Evolutionary conservation across 2,329 filamentous ascomycete genomes (phyloP).

Genomic region (Microcyclosporella mali): DNA sequence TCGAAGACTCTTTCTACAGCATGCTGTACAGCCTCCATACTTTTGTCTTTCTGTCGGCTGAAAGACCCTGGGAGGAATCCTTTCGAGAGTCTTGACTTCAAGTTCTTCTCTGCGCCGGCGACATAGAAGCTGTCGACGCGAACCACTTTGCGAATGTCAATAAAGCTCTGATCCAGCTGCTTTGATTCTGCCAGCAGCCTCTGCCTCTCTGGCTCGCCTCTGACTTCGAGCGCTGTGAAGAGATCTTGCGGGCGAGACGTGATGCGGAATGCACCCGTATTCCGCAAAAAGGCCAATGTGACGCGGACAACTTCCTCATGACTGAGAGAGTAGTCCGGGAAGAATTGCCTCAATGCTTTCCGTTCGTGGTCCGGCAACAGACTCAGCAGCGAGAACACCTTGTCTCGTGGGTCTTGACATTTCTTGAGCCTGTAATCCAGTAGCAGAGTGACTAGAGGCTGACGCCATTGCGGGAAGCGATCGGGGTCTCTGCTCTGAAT

Average conservation of each 20-base stretch:
- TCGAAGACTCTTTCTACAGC: no score
- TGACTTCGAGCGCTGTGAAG: neutral
- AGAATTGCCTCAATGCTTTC: neutral
- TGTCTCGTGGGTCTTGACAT: slow-evolving; percentile 1
- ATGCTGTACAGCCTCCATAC: no score
- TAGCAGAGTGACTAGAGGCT: slow-evolving; percentile 1
- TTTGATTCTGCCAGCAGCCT: neutral
- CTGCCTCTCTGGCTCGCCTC: neutral
- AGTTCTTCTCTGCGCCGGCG: no score
- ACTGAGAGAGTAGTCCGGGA: slow-evolving; percentile 1
- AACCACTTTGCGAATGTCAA: no score
- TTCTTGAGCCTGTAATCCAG: neutral
- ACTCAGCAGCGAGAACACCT: slow-evolving; percentile 5
- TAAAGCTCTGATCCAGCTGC: neutral
- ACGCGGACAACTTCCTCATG: neutral
- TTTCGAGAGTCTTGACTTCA: no score
- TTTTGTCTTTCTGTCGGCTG: no score
- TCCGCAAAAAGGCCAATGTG: slow-evolving; percentile 1
- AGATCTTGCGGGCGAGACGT: neutral
- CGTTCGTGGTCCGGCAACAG: slow-evolving; percentile 1
- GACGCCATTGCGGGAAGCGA: neutral
- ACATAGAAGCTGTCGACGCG: no score
- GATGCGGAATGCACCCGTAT: neutral
- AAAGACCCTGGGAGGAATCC: no score
- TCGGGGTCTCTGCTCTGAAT: slow-evolving; percentile 1